These are phyloP conservation scores for Dipteronia dyeriana DNA, from an alignment of 345 rosid genomes.

Conservation along the genomic window DNA sequence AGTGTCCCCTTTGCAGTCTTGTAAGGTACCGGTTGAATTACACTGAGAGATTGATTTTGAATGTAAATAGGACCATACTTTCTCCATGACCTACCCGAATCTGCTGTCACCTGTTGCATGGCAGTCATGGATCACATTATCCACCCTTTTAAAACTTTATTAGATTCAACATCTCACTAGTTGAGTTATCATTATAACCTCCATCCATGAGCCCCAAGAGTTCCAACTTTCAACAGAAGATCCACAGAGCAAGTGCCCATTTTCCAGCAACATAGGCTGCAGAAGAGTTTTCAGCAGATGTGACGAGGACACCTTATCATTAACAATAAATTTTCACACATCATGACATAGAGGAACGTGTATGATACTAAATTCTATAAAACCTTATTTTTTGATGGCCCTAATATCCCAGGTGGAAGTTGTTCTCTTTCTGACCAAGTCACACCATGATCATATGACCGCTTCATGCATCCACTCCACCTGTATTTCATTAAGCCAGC, in stretches of 20 bases:
- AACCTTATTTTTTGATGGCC: constrained; percentile 92
- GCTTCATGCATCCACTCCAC: constrained; percentile 97
- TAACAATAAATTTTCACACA: constrained; percentile 2
- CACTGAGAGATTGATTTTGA: constrained; percentile 64
- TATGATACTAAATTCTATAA: constrained; percentile 1
- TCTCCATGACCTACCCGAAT: constrained; percentile 76
- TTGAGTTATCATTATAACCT: constrained; percentile 49
- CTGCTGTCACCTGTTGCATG: constrained; percentile 64
- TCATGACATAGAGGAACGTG: not conserved
- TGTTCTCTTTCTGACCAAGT: constrained; percentile 83
- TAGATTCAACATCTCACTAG: constrained; percentile 11
- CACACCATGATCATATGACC: constrained; percentile 74
- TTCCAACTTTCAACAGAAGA: constrained; percentile 96
- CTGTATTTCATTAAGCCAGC: constrained; percentile 35
- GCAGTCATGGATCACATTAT: constrained; percentile 19
- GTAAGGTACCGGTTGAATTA: constrained; percentile 93
- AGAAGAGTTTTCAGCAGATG: constrained; percentile 7
- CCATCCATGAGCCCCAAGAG: constrained; percentile 95
- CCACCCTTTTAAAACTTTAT: constrained; percentile 11
- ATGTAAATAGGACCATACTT: constrained; percentile 81
- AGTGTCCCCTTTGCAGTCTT: constrained; percentile 57
- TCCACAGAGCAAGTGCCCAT: constrained; percentile 77
- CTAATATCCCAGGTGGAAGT: constrained; percentile 88
- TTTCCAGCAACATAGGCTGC: constrained; percentile 81
- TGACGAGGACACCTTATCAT: not conserved